Evolutionary conservation across 768 basidiomycete genomes (phyloP).

Genomic region (Boletus rubescentipes): DNA sequence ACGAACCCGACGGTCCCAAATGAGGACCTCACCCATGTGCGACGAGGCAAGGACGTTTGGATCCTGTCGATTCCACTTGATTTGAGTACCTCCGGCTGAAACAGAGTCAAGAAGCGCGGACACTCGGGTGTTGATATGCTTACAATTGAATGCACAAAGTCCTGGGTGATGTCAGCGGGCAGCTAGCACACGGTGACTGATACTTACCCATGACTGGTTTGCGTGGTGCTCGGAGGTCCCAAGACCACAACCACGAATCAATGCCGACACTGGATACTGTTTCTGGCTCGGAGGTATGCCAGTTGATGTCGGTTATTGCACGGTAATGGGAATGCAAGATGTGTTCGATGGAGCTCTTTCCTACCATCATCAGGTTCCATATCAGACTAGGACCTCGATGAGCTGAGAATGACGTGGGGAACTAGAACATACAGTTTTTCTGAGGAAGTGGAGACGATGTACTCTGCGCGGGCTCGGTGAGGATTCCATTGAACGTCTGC

Average conservation of each 20-base stretch:
- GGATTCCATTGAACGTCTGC: conserved; percentile 94
- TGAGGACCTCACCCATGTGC: conserved; percentile 80
- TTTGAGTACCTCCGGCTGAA: conserved; percentile 85
- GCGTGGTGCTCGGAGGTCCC: conserved; percentile 77
- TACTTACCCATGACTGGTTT: conserved; percentile 67
- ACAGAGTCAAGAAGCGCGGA: neutral
- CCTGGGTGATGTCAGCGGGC: conserved; percentile 34
- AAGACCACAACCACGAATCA: conserved; percentile 92
- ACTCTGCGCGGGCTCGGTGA: conserved; percentile 69
- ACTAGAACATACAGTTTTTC: conserved; percentile 71
- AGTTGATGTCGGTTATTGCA: conserved; percentile 97
- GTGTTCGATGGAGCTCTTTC: conserved; percentile 79
- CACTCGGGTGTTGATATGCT: conserved; percentile 8
- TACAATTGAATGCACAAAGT: conserved; percentile 57
- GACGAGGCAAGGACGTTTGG: conserved; percentile 86
- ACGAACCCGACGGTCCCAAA: conserved; percentile 92
- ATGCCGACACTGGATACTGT: conserved; percentile 87
- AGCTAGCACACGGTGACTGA: neutral
- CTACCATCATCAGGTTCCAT: conserved; percentile 83
- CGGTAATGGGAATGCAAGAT: conserved; percentile 89
- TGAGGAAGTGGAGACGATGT: conserved; percentile 85
- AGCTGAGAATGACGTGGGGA: neutral
- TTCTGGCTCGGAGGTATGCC: conserved; percentile 86
- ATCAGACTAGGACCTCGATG: conserved; percentile 56
- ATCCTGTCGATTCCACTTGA: conserved; percentile 94